Evolutionary conservation across 2,329 filamentous ascomycete species (phyloP).

Genomic region (Fusarium caatingaense): DNA sequence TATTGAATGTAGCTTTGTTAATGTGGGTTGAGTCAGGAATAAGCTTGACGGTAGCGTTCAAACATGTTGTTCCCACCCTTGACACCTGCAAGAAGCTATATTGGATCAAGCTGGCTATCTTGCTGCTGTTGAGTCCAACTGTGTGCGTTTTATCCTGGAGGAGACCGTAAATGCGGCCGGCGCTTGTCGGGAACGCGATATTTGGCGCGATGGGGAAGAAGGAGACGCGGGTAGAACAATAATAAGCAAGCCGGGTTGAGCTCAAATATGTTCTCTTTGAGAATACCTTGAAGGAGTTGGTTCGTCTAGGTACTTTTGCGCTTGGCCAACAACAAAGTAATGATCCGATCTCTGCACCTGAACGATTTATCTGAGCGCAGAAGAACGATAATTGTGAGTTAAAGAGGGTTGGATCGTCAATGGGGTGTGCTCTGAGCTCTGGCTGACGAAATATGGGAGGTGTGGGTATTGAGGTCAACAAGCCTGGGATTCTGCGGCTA

Average conservation of each 20-base stretch:
- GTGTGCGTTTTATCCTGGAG: constrained; percentile 26
- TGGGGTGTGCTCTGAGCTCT: constrained; percentile 16
- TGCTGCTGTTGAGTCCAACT: constrained; percentile 13
- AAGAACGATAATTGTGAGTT: constrained; percentile 9
- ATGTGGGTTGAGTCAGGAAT: constrained; percentile 20
- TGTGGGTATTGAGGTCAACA: constrained; percentile 21
- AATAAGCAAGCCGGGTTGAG: background rate
- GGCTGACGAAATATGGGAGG: constrained; percentile 30
- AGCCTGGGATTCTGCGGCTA: constrained; percentile 41
- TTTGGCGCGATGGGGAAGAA: constrained; percentile 40
- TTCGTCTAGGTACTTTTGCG: background rate
- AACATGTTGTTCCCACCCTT: constrained; percentile 33
- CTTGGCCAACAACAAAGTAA: background rate
- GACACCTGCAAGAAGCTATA: constrained; percentile 33
- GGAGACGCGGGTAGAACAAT: constrained; percentile 34
- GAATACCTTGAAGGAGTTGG: background rate
- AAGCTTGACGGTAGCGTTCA: constrained; percentile 26
- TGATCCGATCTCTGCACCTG: background rate
- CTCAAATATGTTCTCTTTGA: background rate
- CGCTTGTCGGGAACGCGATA: constrained; percentile 45
- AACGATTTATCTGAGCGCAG: constrained; percentile 5
- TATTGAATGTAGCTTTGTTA: constrained; percentile 24
- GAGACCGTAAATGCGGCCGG: constrained; percentile 43
- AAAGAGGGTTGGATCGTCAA: constrained; percentile 28
- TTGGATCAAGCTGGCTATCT: constrained; percentile 20